Conservation (phyloP, 257 asterid genomes). For the Thymus mandschuricus region DNA sequence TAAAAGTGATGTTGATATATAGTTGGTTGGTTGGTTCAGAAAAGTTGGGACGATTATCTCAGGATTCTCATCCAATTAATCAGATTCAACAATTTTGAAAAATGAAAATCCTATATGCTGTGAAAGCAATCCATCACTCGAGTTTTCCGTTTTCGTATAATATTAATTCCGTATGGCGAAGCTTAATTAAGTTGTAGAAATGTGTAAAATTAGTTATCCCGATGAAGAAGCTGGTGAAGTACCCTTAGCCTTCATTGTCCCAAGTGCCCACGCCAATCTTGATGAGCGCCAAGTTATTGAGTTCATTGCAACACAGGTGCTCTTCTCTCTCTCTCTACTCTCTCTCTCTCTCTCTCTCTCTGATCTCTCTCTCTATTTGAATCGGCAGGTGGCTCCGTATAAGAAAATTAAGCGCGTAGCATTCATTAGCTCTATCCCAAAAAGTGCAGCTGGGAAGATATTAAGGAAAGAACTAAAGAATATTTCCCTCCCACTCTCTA, state of each 20-base stretch:
- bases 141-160: neutral
- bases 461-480: slow-evolving; percentile 50
- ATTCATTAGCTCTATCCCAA: slow-evolving; percentile 52
- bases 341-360: too few relatives aligned
- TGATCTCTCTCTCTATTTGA: neutral
- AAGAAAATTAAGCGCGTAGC: slow-evolving; percentile 56
- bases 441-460: slow-evolving; percentile 56
- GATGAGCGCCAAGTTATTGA: slow-evolving; percentile 42
- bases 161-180: neutral
- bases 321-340: neutral
- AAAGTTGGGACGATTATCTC: too few relatives aligned
- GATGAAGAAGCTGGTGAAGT: slow-evolving; percentile 62
- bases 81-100: too few relatives aligned
- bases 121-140: too few relatives aligned
- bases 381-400: slow-evolving; percentile 56
- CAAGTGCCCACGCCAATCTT: slow-evolving; percentile 38
- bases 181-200: too few relatives aligned
- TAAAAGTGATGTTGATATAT: too few relatives aligned
- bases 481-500: slow-evolving; percentile 38
- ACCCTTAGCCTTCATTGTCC: slow-evolving; percentile 61
- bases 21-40: too few relatives aligned
- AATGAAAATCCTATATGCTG: too few relatives aligned
- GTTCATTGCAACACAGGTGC: slow-evolving; percentile 51
- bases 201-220: slow-evolving; percentile 38
- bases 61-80: too few relatives aligned